phyloP scores from a whole-genome alignment of 2,329 filamentous ascomycete species.

The Falciphora oryzae region DNA sequence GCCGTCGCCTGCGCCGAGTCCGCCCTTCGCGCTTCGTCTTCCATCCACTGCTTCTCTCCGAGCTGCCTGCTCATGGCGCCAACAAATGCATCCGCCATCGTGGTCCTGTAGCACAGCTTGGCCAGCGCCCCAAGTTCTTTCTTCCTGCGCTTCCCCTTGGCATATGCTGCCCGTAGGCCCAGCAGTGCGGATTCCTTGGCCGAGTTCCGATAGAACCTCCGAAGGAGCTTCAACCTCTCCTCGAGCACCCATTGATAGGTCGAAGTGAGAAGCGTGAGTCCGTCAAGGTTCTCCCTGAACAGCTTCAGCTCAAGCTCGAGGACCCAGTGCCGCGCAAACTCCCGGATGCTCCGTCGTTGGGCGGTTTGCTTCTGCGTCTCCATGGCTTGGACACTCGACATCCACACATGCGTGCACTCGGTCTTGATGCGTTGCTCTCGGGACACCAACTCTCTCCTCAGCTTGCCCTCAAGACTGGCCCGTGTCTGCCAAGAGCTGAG shows the following conservation, averaged over 20 bases:
- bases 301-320: slow-evolving; percentile 21
- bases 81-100: neutral
- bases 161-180: neutral
- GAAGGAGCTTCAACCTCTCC: slow-evolving; percentile 21
- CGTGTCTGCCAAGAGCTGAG: slow-evolving; percentile 20
- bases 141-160: neutral
- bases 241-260: slow-evolving; percentile 23
- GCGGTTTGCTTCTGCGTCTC: slow-evolving; percentile 9
- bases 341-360: slow-evolving; percentile 14
- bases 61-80: slow-evolving; percentile 1
- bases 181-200: slow-evolving; percentile 6
- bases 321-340: slow-evolving; percentile 21
- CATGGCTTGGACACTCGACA: slow-evolving; percentile 11
- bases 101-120: neutral
- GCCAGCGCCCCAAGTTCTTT: neutral
- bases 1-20: slow-evolving; percentile 2
- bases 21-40: neutral
- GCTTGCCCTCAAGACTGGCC: slow-evolving; percentile 15
- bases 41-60: neutral
- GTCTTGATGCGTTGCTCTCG: neutral
- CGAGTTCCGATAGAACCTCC: slow-evolving; percentile 16
- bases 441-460: slow-evolving; percentile 12
- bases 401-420: neutral
- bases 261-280: slow-evolving; percentile 6
- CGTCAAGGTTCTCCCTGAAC: slow-evolving; percentile 11